Percentiles rank a stretch among this genome's conserved stretches.
phyloP scores from a whole-genome alignment of 176 grass and related monocot species.

The Carex myosuroides region DNA sequence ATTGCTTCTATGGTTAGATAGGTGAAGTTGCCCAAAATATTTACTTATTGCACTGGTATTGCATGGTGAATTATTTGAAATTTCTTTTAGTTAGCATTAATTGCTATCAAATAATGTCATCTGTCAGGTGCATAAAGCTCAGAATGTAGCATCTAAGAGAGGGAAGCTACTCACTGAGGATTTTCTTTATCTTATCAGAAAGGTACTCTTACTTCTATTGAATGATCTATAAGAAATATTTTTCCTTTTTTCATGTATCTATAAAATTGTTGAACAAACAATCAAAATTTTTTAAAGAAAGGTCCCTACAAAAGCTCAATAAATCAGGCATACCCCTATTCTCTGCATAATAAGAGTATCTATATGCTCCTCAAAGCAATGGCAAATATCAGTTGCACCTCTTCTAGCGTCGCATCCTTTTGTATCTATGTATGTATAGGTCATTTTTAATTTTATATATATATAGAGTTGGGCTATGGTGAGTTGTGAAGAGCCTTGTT shows the following conservation, averaged over 20 bases:
- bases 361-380: no score
- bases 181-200: conserved; percentile 93
- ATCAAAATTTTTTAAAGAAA: no score
- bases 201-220: conserved; percentile 40
- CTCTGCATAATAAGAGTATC: neutral
- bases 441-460: neutral
- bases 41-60: neutral
- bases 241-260: no score
- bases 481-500: no score
- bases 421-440: neutral
- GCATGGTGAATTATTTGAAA: neutral
- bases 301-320: neutral
- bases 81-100: conserved; percentile 7
- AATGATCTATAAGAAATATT: neutral
- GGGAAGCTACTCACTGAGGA: conserved; percentile 93
- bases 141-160: conserved; percentile 81
- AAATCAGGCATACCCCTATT: neutral
- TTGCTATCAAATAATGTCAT: conserved; percentile 15
- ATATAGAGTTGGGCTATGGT: no score
- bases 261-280: no score
- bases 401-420: neutral
- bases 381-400: neutral
- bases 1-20: neutral
- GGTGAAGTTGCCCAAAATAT: neutral
- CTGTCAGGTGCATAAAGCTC: conserved; percentile 84